Percentiles rank a stretch among this genome's conserved stretches.
Evolutionary conservation across 306 rosid genomes (phyloP).

Genomic region (Morella rubra): DNA sequence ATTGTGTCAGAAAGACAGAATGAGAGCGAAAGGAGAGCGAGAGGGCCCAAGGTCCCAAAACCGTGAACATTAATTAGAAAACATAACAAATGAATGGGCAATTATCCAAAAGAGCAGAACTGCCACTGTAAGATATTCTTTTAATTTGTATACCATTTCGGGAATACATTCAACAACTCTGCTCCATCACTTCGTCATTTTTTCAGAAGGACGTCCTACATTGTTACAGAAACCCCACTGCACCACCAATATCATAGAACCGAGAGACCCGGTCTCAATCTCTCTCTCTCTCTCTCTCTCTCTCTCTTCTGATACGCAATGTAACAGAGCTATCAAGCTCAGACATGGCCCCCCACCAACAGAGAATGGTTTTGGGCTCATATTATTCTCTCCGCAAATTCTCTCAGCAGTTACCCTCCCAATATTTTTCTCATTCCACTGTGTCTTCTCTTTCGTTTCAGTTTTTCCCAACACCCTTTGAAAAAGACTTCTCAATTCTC

Average conservation of each 20-base stretch:
- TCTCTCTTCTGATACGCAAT: background rate
- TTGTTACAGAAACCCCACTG: constrained; percentile 21
- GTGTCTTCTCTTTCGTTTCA: constrained; percentile 51
- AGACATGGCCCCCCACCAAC: constrained; percentile 35
- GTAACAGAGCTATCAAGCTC: constrained; percentile 43
- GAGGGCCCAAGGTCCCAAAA: constrained; percentile 56
- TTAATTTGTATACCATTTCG: constrained; percentile 32
- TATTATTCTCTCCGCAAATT: constrained; percentile 39
- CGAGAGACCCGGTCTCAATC: constrained; percentile 11
- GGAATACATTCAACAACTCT: constrained; percentile 2
- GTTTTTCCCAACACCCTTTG: constrained; percentile 35
- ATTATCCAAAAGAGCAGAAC: constrained; percentile 25
- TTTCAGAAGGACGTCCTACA: constrained; percentile 31
- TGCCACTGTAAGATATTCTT: constrained; percentile 44
- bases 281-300: background rate
- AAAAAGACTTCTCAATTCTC: constrained; percentile 57
- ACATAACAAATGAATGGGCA: constrained; percentile 14
- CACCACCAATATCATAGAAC: constrained; percentile 6
- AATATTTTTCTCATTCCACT: constrained; percentile 34
- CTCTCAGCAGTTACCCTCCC: constrained; percentile 21
- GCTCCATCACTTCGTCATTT: constrained; percentile 2
- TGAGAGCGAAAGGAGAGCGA: constrained; percentile 5
- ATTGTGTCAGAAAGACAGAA: constrained; percentile 1
- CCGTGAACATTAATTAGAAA: constrained; percentile 51
- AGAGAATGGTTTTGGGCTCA: constrained; percentile 36